A percentile compares a stretch with the other conserved stretches of the same genome.
Conservation (phyloP, 1,284 basidiomycete species). For the Apiotrichum laibachii region DNA sequence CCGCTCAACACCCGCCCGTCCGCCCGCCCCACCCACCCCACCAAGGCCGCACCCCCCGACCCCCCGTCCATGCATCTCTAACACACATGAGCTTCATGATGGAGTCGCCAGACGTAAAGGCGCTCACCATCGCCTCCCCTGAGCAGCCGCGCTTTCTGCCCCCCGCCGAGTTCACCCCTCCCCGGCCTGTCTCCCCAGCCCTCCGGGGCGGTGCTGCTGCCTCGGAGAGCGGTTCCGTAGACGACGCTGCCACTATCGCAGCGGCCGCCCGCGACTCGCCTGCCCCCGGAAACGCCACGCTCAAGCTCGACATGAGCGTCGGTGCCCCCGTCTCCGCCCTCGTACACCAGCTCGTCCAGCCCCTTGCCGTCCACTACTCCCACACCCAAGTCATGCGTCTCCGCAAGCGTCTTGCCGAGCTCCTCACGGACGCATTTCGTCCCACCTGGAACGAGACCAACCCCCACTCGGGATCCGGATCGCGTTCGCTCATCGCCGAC, state of each 20-base stretch:
- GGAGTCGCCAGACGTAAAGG: neutral
- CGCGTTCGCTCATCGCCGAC: slow-evolving; percentile 43
- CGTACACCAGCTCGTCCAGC: slow-evolving; percentile 40
- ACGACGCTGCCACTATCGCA: neutral
- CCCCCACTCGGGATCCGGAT: slow-evolving; percentile 41
- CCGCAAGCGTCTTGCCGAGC: slow-evolving; percentile 26
- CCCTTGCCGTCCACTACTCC: slow-evolving; percentile 37
- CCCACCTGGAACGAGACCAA: slow-evolving; percentile 43
- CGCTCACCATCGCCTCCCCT: neutral
- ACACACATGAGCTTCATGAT: neutral
- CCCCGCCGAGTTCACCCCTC: neutral
- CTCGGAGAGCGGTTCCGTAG: too few relatives aligned
- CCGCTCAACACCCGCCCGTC: too few relatives aligned
- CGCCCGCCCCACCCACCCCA: neutral
- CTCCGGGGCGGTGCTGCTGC: too few relatives aligned
- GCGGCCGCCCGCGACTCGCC: slow-evolving; percentile 4
- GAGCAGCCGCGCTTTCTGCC: neutral
- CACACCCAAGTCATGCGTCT: slow-evolving; percentile 32
- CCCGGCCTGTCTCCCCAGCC: neutral
- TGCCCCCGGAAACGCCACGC: slow-evolving; percentile 6
- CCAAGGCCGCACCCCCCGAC: neutral
- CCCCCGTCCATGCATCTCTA: neutral
- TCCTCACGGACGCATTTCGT: slow-evolving; percentile 26
- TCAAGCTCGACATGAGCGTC: slow-evolving; percentile 34
- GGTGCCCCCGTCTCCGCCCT: slow-evolving; percentile 39